Percentiles rank a stretch among this genome's conserved stretches.
phyloP scores from a whole-genome alignment of 2,329 filamentous ascomycete species.

The Diaporthe eres region DNA sequence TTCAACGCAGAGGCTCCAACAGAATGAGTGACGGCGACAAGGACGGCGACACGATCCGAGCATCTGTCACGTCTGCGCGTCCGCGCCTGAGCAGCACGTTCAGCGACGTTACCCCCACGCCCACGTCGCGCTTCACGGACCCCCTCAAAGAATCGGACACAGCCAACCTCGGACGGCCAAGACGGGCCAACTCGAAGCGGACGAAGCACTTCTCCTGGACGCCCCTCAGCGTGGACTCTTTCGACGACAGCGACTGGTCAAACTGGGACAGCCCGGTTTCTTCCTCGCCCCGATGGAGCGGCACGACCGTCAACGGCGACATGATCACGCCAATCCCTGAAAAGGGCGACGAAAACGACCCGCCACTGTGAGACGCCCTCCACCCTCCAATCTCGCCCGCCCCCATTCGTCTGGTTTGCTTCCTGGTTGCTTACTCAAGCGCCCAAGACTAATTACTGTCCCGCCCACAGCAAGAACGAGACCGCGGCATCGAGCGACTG shows the following conservation, averaged over 20 bases:
- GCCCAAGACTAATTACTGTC: slow-evolving; percentile 41
- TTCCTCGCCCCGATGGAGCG: slow-evolving; percentile 72
- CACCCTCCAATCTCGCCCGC: slow-evolving; percentile 17
- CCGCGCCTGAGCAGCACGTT: slow-evolving; percentile 60
- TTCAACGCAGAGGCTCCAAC: slow-evolving; percentile 41
- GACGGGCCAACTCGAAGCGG: slow-evolving; percentile 49
- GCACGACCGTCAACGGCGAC: slow-evolving; percentile 68
- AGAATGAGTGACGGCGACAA: slow-evolving; percentile 51
- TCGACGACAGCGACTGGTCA: slow-evolving; percentile 75
- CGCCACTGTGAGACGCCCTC: slow-evolving; percentile 62
- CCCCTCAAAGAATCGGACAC: slow-evolving; percentile 39
- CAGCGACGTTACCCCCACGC: slow-evolving; percentile 51
- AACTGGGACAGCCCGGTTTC: slow-evolving; percentile 72
- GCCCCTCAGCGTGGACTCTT: slow-evolving; percentile 68
- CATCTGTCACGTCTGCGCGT: slow-evolving; percentile 55
- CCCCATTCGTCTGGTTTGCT: slow-evolving; percentile 31
- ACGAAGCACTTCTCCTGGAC: slow-evolving; percentile 73
- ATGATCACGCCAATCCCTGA: slow-evolving; percentile 62
- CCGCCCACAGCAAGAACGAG: slow-evolving; percentile 42
- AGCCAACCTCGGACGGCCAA: slow-evolving; percentile 37
- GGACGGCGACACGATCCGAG: slow-evolving; percentile 60
- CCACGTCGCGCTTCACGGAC: slow-evolving; percentile 40
- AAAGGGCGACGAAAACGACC: slow-evolving; percentile 58
- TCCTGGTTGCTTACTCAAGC: slow-evolving; percentile 39
- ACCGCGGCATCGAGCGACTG: slow-evolving; percentile 30